These are phyloP conservation scores for Avena eriantha DNA, from an alignment of 176 grass and related monocot species.

Conservation along the genomic window DNA sequence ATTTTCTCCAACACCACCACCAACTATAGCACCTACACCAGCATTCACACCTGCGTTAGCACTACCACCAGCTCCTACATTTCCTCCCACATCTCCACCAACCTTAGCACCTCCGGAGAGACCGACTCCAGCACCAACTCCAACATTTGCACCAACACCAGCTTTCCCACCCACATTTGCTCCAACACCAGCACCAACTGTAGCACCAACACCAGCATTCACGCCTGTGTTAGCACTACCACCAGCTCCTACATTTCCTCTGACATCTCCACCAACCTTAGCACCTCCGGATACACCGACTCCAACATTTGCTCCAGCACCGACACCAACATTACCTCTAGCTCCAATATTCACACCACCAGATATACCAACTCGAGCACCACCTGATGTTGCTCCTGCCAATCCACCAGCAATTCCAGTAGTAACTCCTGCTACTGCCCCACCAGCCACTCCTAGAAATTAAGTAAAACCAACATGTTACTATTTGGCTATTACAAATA, in stretches of 20 bases:
- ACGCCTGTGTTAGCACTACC: neutral
- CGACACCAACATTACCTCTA: neutral
- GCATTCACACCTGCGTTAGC: neutral
- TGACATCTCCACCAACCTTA: too few species aligned
- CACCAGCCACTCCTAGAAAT: constrained; percentile 44
- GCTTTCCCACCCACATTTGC: neutral
- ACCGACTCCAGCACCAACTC: neutral
- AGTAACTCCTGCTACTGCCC: constrained; percentile 8
- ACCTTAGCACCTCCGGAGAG: neutral
- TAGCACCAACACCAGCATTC: neutral
- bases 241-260: neutral
- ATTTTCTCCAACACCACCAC: neutral
- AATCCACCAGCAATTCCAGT: constrained; percentile 2
- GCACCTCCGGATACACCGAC: neutral
- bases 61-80: neutral
- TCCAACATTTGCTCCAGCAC: neutral
- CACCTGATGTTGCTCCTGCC: neutral
- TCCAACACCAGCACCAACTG: neutral
- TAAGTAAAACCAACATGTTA: neutral
- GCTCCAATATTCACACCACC: constrained; percentile 22
- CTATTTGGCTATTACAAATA: neutral
- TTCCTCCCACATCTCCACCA: neutral
- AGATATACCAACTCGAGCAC: constrained; percentile 19
- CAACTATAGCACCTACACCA: neutral
- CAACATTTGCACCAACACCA: neutral